Base-by-base conservation (phyloP, 225 moss, liverwort and hornwort species). In the Rhytidiadelphus loreus region DNA sequence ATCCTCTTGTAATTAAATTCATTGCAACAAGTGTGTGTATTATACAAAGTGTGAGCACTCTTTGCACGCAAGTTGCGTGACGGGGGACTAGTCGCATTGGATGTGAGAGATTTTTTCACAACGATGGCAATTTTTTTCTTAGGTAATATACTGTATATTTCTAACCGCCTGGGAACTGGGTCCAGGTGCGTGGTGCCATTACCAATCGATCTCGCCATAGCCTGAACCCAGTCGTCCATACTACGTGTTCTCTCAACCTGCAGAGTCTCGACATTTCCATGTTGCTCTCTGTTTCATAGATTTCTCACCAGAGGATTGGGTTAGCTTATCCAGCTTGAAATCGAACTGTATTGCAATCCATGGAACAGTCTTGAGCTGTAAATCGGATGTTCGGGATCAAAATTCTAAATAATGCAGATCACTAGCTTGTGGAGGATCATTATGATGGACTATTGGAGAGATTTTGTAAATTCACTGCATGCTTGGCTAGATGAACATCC, bases 61-160 rank as follows among this genome's bases (percentile, higher is more conserved):
- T 53, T 52, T 88, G 89, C 84, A 91, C 89, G 37, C 90, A 90
- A 60, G 29, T 89, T 35, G 91, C 89, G 75, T 90, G 87, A 89
- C 75, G 86, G 61, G 78, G 80, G 9, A 90, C 86, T 12, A 85
- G 58, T 23, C 33, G 25, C 39, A 43, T 89, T 17, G 94, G 88
- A 7, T 89, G 89, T 30, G 71, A 86, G 11, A 19, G 94, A 50
- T 90, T 90, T 23, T 90, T 84, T 6, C 89, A 89, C 50, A 50
- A 35, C 32, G 83, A 88, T 23, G 86, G 88, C 11, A 91, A 86
- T 23, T 89, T 91, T 61, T 91, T 77, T 55, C 53, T 77, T 9
- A 37, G 3, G 9, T 22, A 35, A 37, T 53, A 22, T 24, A 46
- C 7, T 46, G 12, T 9, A 7, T 23, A 37, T 37, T 35, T 77